Evolutionary conservation across 1,139 yeast genomes (phyloP).

Genomic region (Scheffersomyces segobiensis): DNA sequence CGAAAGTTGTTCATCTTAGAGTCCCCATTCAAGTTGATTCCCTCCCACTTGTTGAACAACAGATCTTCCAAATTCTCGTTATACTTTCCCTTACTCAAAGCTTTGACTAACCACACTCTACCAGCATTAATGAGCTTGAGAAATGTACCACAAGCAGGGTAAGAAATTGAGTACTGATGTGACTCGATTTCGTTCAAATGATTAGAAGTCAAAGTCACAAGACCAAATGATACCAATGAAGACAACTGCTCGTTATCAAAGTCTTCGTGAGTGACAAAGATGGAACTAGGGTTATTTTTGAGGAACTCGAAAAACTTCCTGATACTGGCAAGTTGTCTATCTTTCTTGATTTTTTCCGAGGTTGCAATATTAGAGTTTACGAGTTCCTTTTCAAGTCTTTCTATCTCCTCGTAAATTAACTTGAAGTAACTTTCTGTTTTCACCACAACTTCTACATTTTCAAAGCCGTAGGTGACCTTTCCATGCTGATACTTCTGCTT

Average conservation of each 20-base stretch:
- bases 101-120: slow-evolving; percentile 51
- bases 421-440: slow-evolving; percentile 24
- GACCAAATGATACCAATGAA: slow-evolving; percentile 50
- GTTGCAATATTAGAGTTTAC: slow-evolving; percentile 2
- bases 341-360: slow-evolving; percentile 6
- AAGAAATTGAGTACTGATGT: slow-evolving; percentile 50
- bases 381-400: slow-evolving; percentile 4
- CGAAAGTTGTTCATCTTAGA: slow-evolving; percentile 46
- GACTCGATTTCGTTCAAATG: slow-evolving; percentile 48
- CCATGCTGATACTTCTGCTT: slow-evolving; percentile 33
- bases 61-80: slow-evolving; percentile 55
- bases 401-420: slow-evolving; percentile 14
- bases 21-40: slow-evolving; percentile 25
- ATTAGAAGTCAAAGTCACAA: slow-evolving; percentile 52
- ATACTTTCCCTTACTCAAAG: slow-evolving; percentile 43
- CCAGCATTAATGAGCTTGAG: slow-evolving; percentile 49
- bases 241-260: slow-evolving; percentile 30
- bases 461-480: slow-evolving; percentile 46
- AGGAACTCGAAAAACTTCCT: slow-evolving; percentile 26
- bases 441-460: slow-evolving; percentile 42
- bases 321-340: slow-evolving; percentile 13
- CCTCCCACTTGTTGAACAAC: slow-evolving; percentile 53
- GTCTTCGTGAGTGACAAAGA: slow-evolving; percentile 28
- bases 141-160: slow-evolving; percentile 64
- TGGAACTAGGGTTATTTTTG: slow-evolving; percentile 27